Evolutionary conservation across 2,329 filamentous ascomycete genomes (phyloP), one percentile per base, ranked within the genome.

Genomic region (Periconia sp.): DNA sequence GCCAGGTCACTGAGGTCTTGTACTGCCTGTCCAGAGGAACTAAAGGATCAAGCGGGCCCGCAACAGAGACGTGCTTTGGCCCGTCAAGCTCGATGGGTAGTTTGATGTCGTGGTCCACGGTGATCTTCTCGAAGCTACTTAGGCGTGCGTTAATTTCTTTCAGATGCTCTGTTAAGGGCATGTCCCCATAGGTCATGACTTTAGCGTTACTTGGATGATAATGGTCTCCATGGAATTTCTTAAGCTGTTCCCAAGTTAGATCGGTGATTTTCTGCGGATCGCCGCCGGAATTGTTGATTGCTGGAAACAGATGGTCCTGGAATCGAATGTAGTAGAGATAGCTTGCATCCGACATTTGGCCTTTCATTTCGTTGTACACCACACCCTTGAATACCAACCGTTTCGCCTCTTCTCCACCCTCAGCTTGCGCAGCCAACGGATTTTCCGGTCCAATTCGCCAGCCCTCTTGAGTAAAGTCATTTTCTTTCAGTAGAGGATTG

Each of bases 291-390:
- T 99, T 97, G 74, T 99, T 88, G 68, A 99, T 87, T 25, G 87
- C 87, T 0, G 94, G 94, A 65, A 95, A 94, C 40, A 99, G 89
- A 66, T 94, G 87, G 59, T 97, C 91, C 65, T 95, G 90, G 71
- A 95, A 99, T 39, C 87, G 83, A 56, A 96, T 95, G 69, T 96
- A 97, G 76, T 89, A 99, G 1, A 97, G 77, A 62, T 99, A 99
- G 55, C 90, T 90, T 5, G 92, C 91, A 69, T 99, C 94, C 2
- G 94, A 97, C 86, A 97, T 95, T 66, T 96, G 92, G 0, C 94
- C 94, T 74, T 99, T 99, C 94, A 99, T 99, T 75, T 99, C 94
- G 63, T 99, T 99, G 75, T 97, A 97, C 1, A 97, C 92, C 1
- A 97, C 94, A 18, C 92, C 92, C 74, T 97, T 97, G 79, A 97